Evolutionary conservation across 495 filamentous ascomycete genomes (phyloP), one percentile per base, ranked within the genome.

Genomic region (Penicillium dipodomyicola): DNA sequence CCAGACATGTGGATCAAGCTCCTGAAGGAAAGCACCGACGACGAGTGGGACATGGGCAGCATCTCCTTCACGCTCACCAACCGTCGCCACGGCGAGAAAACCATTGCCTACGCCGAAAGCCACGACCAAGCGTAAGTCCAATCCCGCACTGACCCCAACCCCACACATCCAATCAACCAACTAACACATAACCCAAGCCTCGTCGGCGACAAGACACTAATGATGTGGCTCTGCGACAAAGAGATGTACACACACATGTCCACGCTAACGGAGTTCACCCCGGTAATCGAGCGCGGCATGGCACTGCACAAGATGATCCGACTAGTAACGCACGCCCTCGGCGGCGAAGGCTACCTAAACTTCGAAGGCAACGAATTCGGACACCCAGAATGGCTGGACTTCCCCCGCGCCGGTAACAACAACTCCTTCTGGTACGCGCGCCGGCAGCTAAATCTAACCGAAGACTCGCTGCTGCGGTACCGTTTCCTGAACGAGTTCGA

Each of bases 1-100:
- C 94, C 94, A 14, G 94, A 98, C 73, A 87, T 97, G 88, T 98
- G 94, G 81, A 98, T 98, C 81, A 98, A 97, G 76, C 87, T 91
- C 66, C 75, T 98, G 49, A 98, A 98, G 72, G 95, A 97, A 72
- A 88, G 89, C 72, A 77, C 87, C 57, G 94, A 98, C 63, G 83
- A 86, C 62, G 89, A 96, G 9, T 98, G 94, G 94, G 90, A 97
- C 65, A 89, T 98, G 65, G 87, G 84, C 35, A 86, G 81, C 58
- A 87, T 98, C 52, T 82, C 84, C 64, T 91, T 85, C 72, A 96
- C 90, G 30, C 79, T 98, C 25, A 95, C 89, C 39, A 96, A 98
- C 74, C 82, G 94, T 33, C 85, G 94, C 17, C 88, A 97, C 67
- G 94, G 93, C 49, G 94, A 98, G 75, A 97, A 97, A 80, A 97